Percentiles rank a stretch among this genome's conserved stretches.
Conservation (phyloP, 805 yeast genomes). For the Monosporozyma unispora region DNA sequence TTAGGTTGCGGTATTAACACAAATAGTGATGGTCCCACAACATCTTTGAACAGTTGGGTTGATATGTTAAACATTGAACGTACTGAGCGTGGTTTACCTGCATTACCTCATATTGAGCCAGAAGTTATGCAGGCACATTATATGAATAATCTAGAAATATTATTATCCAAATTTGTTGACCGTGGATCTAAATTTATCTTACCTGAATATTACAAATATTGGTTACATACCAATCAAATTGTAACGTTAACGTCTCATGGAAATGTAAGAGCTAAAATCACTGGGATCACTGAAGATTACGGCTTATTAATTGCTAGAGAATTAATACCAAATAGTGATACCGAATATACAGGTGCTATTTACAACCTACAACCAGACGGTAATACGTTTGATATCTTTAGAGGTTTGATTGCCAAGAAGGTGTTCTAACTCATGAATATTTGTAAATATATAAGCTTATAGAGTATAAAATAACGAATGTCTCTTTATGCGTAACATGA, state of each 20-base stretch:
- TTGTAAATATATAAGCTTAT: neutral
- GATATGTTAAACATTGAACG: constrained; percentile 49
- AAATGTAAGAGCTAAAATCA: constrained; percentile 49
- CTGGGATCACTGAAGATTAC: constrained; percentile 76
- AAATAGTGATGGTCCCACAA: constrained; percentile 81
- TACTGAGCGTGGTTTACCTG: constrained; percentile 32
- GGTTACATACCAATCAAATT: constrained; percentile 76
- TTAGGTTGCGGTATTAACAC: constrained; percentile 86
- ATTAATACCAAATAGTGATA: constrained; percentile 34
- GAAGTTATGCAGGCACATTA: constrained; percentile 49
- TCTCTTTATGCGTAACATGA: neutral
- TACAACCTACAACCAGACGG: constrained; percentile 92
- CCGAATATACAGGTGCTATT: constrained; percentile 41
- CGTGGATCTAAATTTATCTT: constrained; percentile 65
- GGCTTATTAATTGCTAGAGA: constrained; percentile 79
- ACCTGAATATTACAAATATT: constrained; percentile 62
- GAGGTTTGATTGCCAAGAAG: constrained; percentile 69
- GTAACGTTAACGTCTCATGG: constrained; percentile 56
- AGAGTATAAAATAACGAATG: neutral
- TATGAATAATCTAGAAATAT: constrained; percentile 54
- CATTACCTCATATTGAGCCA: constrained; percentile 37
- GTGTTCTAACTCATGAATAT: constrained; percentile 8
- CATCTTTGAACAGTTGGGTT: constrained; percentile 71
- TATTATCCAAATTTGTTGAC: constrained; percentile 47
- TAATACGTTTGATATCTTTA: constrained; percentile 90